A percentile compares a stretch with the other conserved stretches of the same genome.
These are phyloP conservation scores for Mycena citricolor DNA, from an alignment of 1,284 basidiomycete species.

Conservation along the genomic window DNA sequence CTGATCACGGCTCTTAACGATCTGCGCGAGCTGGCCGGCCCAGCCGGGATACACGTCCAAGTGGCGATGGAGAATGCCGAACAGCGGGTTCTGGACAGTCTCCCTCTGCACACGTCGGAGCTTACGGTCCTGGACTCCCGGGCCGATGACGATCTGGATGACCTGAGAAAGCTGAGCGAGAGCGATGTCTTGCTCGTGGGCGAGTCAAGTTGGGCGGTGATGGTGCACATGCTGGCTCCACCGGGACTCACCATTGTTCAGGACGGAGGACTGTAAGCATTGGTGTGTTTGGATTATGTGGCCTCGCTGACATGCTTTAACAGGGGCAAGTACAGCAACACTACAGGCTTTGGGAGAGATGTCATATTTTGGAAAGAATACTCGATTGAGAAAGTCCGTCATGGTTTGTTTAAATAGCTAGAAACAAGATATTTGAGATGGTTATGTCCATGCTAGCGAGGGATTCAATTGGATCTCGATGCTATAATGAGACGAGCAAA, in stretches of 20 bases:
- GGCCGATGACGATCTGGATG: conserved; percentile 6
- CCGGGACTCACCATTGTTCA: conserved; percentile 20
- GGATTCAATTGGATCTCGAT: too few relatives aligned
- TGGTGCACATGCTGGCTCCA: conserved; percentile 20
- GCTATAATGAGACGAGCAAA: too few relatives aligned
- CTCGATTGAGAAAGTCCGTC: conserved; percentile 13
- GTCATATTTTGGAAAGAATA: conserved; percentile 18
- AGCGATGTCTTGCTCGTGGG: conserved; percentile 20
- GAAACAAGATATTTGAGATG: too few relatives aligned
- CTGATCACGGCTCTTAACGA: conserved; percentile 15
- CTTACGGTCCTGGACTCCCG: conserved; percentile 17
- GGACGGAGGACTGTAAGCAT: conserved; percentile 14
- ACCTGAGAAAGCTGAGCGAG: conserved; percentile 13
- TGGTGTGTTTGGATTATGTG: not conserved
- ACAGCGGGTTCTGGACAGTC: conserved; percentile 7
- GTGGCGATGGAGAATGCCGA: conserved; percentile 21
- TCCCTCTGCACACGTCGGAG: not conserved
- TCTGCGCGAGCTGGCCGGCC: conserved; percentile 6
- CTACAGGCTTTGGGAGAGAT: conserved; percentile 17
- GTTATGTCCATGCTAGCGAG: too few relatives aligned
- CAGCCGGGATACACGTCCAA: conserved; percentile 13
- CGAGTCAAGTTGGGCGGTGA: conserved; percentile 19
- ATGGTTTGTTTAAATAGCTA: too few relatives aligned
- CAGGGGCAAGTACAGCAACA: conserved; percentile 17
- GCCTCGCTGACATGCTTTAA: not conserved